phyloP scores from a whole-genome alignment of 352 stramenopile genomes.

The Aphanomyces euteiches region DNA sequence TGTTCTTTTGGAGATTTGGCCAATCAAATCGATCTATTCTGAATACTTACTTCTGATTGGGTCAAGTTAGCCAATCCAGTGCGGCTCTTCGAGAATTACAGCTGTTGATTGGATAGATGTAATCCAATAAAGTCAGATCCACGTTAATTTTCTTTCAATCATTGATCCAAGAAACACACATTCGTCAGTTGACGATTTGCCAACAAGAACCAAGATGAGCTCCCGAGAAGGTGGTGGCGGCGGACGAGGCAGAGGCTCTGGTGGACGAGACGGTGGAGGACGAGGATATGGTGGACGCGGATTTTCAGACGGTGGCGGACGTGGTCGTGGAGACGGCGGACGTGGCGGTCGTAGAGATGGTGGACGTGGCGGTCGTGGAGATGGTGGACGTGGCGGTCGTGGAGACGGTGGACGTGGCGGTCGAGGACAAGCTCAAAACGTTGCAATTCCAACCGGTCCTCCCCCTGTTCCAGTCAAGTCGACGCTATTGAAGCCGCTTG shows the following conservation, averaged over 20 bases:
- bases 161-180: no score
- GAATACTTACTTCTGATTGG: no score
- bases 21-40: no score
- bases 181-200: no score
- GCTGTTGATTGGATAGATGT: no score
- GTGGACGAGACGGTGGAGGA: slow-evolving; percentile 36
- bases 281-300: slow-evolving; percentile 27
- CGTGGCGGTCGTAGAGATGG: slow-evolving; percentile 36
- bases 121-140: no score
- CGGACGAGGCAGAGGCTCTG: slow-evolving; percentile 27
- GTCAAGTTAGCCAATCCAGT: no score
- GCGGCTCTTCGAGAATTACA: no score
- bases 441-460: neutral
- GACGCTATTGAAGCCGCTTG: slow-evolving; percentile 39
- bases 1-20: no score
- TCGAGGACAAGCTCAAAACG: slow-evolving; percentile 41
- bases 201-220: no score
- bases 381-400: slow-evolving; percentile 25
- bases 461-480: slow-evolving; percentile 31
- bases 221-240: neutral
- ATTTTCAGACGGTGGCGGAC: neutral
- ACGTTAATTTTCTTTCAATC: no score
- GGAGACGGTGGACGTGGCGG: slow-evolving; percentile 39
- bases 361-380: neutral
- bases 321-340: slow-evolving; percentile 30